Evolutionary conservation across 2,329 filamentous ascomycete genomes (phyloP).

Genomic region (Ceratocystis destructans): DNA sequence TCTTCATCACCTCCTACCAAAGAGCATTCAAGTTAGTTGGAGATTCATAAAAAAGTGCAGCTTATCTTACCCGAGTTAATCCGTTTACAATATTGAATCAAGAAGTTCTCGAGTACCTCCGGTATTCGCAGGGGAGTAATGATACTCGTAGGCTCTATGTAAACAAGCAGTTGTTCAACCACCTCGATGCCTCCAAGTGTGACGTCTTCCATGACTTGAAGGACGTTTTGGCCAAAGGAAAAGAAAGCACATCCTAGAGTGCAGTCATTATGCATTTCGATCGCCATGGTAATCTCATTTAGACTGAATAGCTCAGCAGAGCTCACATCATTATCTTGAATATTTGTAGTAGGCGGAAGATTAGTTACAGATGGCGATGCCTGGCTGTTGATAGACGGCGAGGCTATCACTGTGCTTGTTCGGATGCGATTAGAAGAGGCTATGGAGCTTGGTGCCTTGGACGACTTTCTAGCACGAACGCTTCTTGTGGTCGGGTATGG

Average conservation of each 20-base stretch:
- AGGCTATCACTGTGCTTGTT: not conserved
- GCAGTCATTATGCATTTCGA: constrained; percentile 57
- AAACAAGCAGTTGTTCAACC: constrained; percentile 46
- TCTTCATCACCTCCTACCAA: not conserved
- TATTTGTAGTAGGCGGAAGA: not conserved
- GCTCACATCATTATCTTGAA: not conserved
- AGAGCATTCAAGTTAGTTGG: not conserved
- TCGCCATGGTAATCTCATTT: constrained; percentile 38
- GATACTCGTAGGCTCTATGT: constrained; percentile 42
- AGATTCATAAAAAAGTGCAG: not conserved
- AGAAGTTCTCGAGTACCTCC: constrained; percentile 25
- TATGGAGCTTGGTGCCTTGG: not conserved
- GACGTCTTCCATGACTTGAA: constrained; percentile 68
- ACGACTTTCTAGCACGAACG: not conserved
- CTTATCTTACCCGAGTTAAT: constrained; percentile 10
- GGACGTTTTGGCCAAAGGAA: constrained; percentile 49
- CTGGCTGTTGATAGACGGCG: not conserved
- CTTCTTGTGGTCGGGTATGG: not conserved
- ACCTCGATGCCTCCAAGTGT: constrained; percentile 53
- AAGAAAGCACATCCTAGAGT: constrained; percentile 79
- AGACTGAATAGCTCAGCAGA: not conserved
- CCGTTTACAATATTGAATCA: constrained; percentile 14
- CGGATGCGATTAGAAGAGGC: not conserved
- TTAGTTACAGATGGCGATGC: not conserved
- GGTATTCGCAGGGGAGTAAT: constrained; percentile 38